These are phyloP conservation scores for Magnusiomyces paraingens DNA, from an alignment of 1,139 yeast species.

Conservation along the genomic window DNA sequence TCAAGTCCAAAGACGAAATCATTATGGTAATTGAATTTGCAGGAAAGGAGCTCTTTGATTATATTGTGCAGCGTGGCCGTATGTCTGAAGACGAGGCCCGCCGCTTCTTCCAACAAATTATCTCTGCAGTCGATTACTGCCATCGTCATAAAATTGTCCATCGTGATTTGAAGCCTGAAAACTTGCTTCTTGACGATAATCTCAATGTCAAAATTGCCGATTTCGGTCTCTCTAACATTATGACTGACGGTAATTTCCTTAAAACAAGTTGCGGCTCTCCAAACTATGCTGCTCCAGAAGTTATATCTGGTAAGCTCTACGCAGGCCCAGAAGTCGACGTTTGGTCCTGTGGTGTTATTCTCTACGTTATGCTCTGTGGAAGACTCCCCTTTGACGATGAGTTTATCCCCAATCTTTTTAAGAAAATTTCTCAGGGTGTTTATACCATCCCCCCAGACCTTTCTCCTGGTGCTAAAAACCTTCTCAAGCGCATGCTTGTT, in stretches of 20 bases:
- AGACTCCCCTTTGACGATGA: constrained; percentile 97
- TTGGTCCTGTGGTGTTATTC: constrained; percentile 96
- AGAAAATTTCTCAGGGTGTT: constrained; percentile 91
- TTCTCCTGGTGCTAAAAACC: constrained; percentile 79
- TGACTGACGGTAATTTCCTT: constrained; percentile 96
- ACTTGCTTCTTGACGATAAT: constrained; percentile 81
- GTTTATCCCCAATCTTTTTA: constrained; percentile 91
- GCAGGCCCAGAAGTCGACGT: constrained; percentile 99
- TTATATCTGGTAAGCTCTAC: constrained; percentile 88
- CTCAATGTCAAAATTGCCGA: constrained; percentile 94
- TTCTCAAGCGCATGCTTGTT: constrained; percentile 87
- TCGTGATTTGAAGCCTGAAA: constrained; percentile 93
- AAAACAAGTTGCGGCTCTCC: constrained; percentile 97
- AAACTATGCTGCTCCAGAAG: constrained; percentile 98
- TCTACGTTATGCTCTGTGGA: constrained; percentile 96
- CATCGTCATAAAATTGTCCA: constrained; percentile 97
- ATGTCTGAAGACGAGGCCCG: constrained; percentile 95
- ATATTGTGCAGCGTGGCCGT: constrained; percentile 90
- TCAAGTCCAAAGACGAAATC: constrained; percentile 91
- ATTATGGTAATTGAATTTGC: constrained; percentile 98
- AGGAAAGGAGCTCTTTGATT: constrained; percentile 91
- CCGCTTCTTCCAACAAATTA: constrained; percentile 92
- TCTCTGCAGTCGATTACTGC: constrained; percentile 96
- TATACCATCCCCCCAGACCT: constrained; percentile 87
- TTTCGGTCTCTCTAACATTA: constrained; percentile 89